Conservation (phyloP, 371 early-diverging fungal genomes). For the Mortierella sp. region DNA sequence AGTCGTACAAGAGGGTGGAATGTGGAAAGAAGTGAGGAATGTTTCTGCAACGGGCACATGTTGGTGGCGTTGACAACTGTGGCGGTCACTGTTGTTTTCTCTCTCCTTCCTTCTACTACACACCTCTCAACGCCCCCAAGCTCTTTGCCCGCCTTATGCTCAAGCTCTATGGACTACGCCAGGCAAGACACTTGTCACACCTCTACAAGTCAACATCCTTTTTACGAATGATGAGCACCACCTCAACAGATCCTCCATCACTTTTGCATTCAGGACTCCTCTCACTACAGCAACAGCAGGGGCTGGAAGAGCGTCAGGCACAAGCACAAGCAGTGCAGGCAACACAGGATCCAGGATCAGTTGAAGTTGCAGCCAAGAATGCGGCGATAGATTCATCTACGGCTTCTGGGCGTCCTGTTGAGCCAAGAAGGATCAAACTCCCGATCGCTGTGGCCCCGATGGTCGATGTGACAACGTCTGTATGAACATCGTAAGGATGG, state of each 20-base stretch:
- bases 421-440: slow-evolving; percentile 47
- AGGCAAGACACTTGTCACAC: slow-evolving; percentile 12
- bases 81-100: too few relatives aligned
- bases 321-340: neutral
- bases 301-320: neutral
- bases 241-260: neutral
- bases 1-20: too few relatives aligned
- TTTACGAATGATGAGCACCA: neutral
- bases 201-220: slow-evolving; percentile 5
- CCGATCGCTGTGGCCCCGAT: slow-evolving; percentile 83
- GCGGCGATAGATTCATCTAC: slow-evolving; percentile 3
- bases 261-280: neutral
- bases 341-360: slow-evolving; percentile 3
- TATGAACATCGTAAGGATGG: slow-evolving; percentile 38
- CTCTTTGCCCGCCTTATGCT: too few relatives aligned
- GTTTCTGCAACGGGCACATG: too few relatives aligned
- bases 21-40: too few relatives aligned
- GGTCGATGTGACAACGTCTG: slow-evolving; percentile 81
- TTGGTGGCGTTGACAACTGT: too few relatives aligned
- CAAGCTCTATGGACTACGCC: slow-evolving; percentile 15
- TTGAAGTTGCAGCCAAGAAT: neutral
- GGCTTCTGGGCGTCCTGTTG: slow-evolving; percentile 40
- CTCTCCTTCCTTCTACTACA: too few relatives aligned
- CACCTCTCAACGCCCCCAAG: too few relatives aligned
- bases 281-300: slow-evolving; percentile 6